Conservation (phyloP, 2,329 filamentous ascomycete genomes). For the Monosporascus sp. region DNA sequence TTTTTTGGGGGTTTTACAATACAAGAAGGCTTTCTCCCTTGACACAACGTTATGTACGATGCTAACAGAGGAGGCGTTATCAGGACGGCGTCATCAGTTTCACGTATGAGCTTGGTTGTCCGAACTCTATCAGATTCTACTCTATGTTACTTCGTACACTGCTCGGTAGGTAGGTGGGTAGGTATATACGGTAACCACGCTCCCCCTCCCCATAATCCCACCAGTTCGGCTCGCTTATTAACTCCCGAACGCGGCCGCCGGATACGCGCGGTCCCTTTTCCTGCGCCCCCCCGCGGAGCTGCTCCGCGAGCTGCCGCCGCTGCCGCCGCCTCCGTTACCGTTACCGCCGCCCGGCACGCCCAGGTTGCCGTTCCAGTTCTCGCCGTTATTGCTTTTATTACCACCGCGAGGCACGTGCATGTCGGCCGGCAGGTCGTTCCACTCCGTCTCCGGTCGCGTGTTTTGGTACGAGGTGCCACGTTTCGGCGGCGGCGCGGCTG, state of each 20-base stretch:
- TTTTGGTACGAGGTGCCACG: conserved; percentile 50
- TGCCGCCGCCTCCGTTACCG: conserved; percentile 38
- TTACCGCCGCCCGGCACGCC: conserved; percentile 23
- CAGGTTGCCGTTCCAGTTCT: conserved; percentile 4
- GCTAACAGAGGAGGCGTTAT: too few species aligned
- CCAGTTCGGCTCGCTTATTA: conserved; percentile 12
- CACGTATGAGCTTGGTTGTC: too few species aligned
- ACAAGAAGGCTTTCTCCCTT: too few species aligned
- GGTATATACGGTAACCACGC: too few species aligned
- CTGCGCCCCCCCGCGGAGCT: conserved; percentile 44
- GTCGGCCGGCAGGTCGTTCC: conserved; percentile 60
- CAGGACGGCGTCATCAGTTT: too few species aligned
- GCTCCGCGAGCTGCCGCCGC: conserved; percentile 48
- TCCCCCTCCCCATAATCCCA: not conserved
- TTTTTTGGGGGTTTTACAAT: too few species aligned
- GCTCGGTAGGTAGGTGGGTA: too few species aligned
- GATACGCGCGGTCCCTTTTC: conserved; percentile 57
- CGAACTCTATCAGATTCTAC: too few species aligned
- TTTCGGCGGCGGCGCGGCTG: conserved; percentile 19
- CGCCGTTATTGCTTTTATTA: not conserved
- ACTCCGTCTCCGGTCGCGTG: conserved; percentile 52
- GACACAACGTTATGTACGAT: too few species aligned
- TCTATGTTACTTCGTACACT: too few species aligned
- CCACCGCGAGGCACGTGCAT: conserved; percentile 32
- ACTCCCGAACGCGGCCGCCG: conserved; percentile 54